Evolutionary conservation across 805 yeast species (phyloP).

Genomic region (Wickerhamomyces bovis): DNA sequence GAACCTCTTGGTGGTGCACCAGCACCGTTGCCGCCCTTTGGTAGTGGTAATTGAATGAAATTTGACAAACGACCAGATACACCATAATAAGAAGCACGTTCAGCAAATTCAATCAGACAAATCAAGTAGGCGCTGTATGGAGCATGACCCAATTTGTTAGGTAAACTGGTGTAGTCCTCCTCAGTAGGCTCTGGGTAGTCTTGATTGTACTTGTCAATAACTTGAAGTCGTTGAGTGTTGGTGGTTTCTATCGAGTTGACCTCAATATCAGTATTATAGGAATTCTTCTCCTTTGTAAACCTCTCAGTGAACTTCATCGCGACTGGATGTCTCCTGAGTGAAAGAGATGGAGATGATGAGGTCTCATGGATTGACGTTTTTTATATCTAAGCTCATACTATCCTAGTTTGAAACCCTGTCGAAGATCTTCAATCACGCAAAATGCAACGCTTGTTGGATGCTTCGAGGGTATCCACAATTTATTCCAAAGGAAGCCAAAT

Average conservation of each 20-base stretch:
- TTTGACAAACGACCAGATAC: conserved; percentile 68
- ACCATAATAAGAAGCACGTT: conserved; percentile 79
- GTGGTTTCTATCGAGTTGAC: not conserved
- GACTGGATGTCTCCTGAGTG: not conserved
- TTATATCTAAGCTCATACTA: too few relatives aligned
- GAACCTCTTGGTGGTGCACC: conserved; percentile 17
- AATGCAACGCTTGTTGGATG: not conserved
- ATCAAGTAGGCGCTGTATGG: conserved; percentile 44
- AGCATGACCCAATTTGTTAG: conserved; percentile 37
- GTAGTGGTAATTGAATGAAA: conserved; percentile 56
- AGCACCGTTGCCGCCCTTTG: conserved; percentile 31
- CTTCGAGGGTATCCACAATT: not conserved
- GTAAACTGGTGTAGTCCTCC: conserved; percentile 30
- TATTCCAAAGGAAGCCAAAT: too few relatives aligned
- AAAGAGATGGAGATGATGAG: not conserved
- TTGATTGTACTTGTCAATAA: conserved; percentile 5
- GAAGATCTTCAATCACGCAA: not conserved
- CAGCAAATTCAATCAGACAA: conserved; percentile 68
- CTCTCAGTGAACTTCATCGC: not conserved
- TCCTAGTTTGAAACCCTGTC: too few relatives aligned
- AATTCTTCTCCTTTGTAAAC: not conserved
- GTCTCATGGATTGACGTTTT: not conserved
- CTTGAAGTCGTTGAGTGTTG: not conserved
- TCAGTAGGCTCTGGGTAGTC: conserved; percentile 34
- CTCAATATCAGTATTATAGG: not conserved